phyloP scores from a whole-genome alignment of 2,329 filamentous ascomycete species.

The Nemania sp. region DNA sequence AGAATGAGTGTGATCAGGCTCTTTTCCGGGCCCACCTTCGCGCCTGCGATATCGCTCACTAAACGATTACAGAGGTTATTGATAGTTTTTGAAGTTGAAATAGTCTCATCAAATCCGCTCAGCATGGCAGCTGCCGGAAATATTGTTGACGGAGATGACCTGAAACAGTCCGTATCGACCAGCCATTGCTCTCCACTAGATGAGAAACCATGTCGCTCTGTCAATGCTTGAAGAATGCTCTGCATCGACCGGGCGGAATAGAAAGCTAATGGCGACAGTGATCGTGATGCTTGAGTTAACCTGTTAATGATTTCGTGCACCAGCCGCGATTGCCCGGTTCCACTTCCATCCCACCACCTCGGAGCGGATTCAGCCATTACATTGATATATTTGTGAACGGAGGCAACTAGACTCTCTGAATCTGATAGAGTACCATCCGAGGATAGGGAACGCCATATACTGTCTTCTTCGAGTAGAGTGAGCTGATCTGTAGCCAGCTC shows the following conservation, averaged over 20 bases:
- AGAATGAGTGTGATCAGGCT: constrained; percentile 56
- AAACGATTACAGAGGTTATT: constrained; percentile 63
- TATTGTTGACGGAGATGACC: constrained; percentile 50
- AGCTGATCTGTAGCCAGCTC: constrained; percentile 61
- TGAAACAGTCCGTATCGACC: constrained; percentile 51
- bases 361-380: constrained; percentile 40
- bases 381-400: constrained; percentile 46
- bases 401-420: constrained; percentile 50
- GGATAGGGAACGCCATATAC: constrained; percentile 52
- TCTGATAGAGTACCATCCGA: constrained; percentile 44
- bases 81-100: constrained; percentile 53
- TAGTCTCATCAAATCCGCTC: constrained; percentile 55
- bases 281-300: constrained; percentile 49
- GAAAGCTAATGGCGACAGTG: constrained; percentile 50
- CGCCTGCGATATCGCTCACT: constrained; percentile 62
- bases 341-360: constrained; percentile 46
- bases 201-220: constrained; percentile 53
- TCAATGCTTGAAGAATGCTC: constrained; percentile 53
- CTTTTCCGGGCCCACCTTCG: constrained; percentile 48
- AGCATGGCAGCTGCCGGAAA: constrained; percentile 57
- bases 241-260: constrained; percentile 60
- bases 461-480: constrained; percentile 48
- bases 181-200: constrained; percentile 54
- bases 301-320: constrained; percentile 50
- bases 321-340: constrained; percentile 43